Evolutionary conservation across 495 filamentous ascomycete species (phyloP), one percentile per base, ranked within the genome.

Genomic region (Penicillium canescens): DNA sequence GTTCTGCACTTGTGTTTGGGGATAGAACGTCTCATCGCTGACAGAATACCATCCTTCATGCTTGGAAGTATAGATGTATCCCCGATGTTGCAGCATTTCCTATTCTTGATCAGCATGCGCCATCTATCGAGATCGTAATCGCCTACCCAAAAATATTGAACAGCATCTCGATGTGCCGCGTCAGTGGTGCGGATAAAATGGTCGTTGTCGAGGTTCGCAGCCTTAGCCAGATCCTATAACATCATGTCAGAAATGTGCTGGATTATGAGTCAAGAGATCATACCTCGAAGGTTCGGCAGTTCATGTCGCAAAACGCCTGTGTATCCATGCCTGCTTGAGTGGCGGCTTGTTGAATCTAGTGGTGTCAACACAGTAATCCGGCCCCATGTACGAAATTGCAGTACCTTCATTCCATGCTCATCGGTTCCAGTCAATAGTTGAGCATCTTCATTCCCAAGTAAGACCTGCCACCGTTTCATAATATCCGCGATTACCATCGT

Each of bases 41-140:
- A 98, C 89, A 45, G 87, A 94, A 66, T 98, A 98, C 94, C 94
- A 98, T 7, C 94, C 94, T 60, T 89, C 84, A 63, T 98, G 95
- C 61, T 90, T 92, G 7, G 81, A 78, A 36, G 83, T 80, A 71
- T 98, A 98, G 49, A 98, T 91, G 58, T 87, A 84, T 6, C 87
- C 92, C 42, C 82, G 76, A 43, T 91, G 85, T 57, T 80, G 69
- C 39, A 98, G 75, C 69, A 90, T 77, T 51, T 80, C 74, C 82
- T 83, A 50, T 23, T 39, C 9, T 0, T 33, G 18, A 57, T 68
- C 55, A 66, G 53, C 31, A 42, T 21, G 54, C 37, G 23, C 31
- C 20, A 33, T 34, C 12, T 42, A 11, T 16, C 28, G 28, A n/a
- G 16, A 23, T 2, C 14, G 13, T 16, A n/a, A 43, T 20, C 28